These are phyloP conservation scores for Simplicillium aogashimaense DNA, from an alignment of 2,329 filamentous ascomycete species.

Conservation along the genomic window DNA sequence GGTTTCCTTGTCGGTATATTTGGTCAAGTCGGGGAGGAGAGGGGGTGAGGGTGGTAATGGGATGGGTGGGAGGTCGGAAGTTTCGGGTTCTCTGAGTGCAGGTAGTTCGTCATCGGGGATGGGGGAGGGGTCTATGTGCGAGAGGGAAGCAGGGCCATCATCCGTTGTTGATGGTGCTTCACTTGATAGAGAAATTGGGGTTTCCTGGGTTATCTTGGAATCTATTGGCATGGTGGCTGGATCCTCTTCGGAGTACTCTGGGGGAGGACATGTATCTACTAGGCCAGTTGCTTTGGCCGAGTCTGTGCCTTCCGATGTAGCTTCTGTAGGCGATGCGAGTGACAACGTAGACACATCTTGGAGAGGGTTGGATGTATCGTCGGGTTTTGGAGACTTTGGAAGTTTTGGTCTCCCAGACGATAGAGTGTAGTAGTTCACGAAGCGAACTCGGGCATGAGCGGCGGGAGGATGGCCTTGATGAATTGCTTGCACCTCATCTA, in stretches of 20 bases:
- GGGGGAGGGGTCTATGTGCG: neutral
- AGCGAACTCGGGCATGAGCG: conserved; percentile 51
- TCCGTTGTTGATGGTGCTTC: too few relatives aligned
- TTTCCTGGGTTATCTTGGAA: too few relatives aligned
- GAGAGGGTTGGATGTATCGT: too few relatives aligned
- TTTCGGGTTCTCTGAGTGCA: neutral
- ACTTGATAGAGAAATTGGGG: too few relatives aligned
- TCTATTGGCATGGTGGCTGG: too few relatives aligned
- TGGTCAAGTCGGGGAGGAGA: conserved; percentile 39
- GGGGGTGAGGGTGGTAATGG: conserved; percentile 38
- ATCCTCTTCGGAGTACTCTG: too few relatives aligned
- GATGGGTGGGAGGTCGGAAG: conserved; percentile 26
- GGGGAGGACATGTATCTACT: too few relatives aligned
- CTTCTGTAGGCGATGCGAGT: too few relatives aligned
- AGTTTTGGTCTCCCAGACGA: conserved; percentile 61
- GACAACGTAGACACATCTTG: too few relatives aligned
- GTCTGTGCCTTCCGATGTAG: too few relatives aligned
- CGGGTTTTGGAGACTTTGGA: conserved; percentile 5
- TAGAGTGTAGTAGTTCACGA: conserved; percentile 87
- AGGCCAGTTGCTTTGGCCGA: too few relatives aligned
- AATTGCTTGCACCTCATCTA: conserved; percentile 40
- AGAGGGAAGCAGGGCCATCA: too few relatives aligned
- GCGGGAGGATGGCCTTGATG: conserved; percentile 8
- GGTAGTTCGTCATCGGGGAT: conserved; percentile 6
- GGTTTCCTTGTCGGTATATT: conserved; percentile 52